Evolutionary conservation across 495 filamentous ascomycete genomes (phyloP), one percentile per base, ranked within the genome.

Genomic region (Ascobolus immersus): DNA sequence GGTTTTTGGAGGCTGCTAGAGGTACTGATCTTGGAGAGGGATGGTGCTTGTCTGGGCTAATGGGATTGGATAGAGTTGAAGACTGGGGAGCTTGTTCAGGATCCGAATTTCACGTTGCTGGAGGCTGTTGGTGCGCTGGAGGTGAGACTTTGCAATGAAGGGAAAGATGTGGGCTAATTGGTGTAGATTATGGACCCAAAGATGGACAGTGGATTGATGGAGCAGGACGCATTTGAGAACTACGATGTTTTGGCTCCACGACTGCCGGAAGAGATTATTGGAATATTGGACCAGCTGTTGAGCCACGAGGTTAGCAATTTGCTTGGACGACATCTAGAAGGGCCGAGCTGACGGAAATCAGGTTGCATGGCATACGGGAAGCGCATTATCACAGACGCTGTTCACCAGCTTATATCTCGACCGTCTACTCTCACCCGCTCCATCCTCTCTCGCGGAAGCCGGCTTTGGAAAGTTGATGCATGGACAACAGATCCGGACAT

Each of bases 291-390:
- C 47, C 74, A 90, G 44, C 55, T 99, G 20, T 60, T 94, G 5
- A 89, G 72, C 50, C 70, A 79, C 37, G 84, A 94, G 64, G 80
- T 82, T 44, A 27, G 60, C 44, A 20, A 17, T 10, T 15, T 31
- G 14, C 9, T 17, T 31, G 11, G n/a, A n/a, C 15, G 3, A 31
- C 9, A n/a, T 7, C 28, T 13, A 10, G 11, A 14, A n/a, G 28
- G 28, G 5, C 14, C 13, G 4, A 10, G 21, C 13, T 23, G 26
- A 28, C 25, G 11, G 19, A 13, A 17, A 28, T 44, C 32, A 90
- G 76, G 86, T 90, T 73, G 80, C 80, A 44, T 99, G 86, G 86
- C 80, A 94, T 54, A 72, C 74, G 47, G 86, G 86, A 12, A 75
- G 89, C 42, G 79, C 86, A 19, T 70, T 99, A 3, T 86, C 81